Evolutionary conservation across 2,329 filamentous ascomycete species (phyloP), one percentile per base, ranked within the genome.

Genomic region (Exophiala sp.): DNA sequence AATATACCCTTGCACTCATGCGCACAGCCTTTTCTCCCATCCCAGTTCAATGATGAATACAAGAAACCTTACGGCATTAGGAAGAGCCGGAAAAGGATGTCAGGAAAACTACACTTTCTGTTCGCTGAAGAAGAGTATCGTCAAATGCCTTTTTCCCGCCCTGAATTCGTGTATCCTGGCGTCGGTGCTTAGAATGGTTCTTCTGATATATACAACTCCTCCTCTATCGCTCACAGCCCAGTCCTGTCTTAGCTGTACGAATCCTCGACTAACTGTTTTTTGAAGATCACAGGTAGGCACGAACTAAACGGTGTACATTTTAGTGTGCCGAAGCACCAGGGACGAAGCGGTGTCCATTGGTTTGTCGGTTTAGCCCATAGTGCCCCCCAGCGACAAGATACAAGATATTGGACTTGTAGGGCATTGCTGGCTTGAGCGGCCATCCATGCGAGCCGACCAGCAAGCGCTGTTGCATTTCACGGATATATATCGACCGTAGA

Each of bases 81-180:
- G 63, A 65, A 65, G 63, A 65, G 63, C 63, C 63, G 62, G 60
- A 64, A 64, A 61, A 65, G 63, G 63, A 62, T 62, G 55, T 44
- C 33, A 42, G 35, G 35, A 35, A 34, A 48, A 14, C 16, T 29
- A 24, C 24, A 38, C 34, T 14, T 38, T n/a, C 41, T 45, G 36
- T 14, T n/a, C 40, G 24, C 24, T 21, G 43, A 21, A 29, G 29
- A 29, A 10, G 33, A 12, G 56, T 50, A 65, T 65, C 63, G 63
- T 61, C 62, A 65, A 54, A 65, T 65, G 61, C 41, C 36, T 54
- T 16, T 41, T 45, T 21, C 47, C 8, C 12, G 18, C 32, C 8
- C 35, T 12, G 43, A 42, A 49, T 38, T 45, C 33, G 36, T 32
- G 36, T 50, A 34, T 46, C 41, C 54, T 61, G 50, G 53, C 45